These are phyloP conservation scores for Mucor sp. DNA, from an alignment of 371 early-diverging fungal genomes.

Conservation along the genomic window DNA sequence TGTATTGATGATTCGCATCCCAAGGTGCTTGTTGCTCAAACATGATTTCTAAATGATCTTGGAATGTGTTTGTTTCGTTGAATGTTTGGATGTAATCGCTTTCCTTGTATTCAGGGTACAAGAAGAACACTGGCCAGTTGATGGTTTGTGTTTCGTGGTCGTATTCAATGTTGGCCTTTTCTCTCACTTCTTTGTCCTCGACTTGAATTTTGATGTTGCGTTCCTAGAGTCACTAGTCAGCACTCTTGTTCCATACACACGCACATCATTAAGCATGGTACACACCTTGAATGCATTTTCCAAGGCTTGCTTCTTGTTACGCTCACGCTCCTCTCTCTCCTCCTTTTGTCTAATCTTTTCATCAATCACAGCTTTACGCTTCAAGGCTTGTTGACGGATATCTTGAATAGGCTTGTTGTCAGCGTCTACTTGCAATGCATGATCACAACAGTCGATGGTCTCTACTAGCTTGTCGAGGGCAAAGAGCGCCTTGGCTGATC, in stretches of 20 bases:
- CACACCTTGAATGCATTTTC: conserved; percentile 55
- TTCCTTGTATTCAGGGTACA: conserved; percentile 94
- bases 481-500: conserved; percentile 83
- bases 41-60: conserved; percentile 84
- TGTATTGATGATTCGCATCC: conserved; percentile 77
- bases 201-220: conserved; percentile 59
- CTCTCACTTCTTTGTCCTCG: conserved; percentile 43
- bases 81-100: conserved; percentile 89
- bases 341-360: conserved; percentile 49
- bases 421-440: conserved; percentile 71
- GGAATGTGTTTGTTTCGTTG: conserved; percentile 81
- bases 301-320: conserved; percentile 45
- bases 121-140: conserved; percentile 86
- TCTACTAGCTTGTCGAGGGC: conserved; percentile 81
- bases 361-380: conserved; percentile 42
- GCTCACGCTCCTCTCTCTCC: conserved; percentile 46
- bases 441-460: conserved; percentile 83
- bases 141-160: conserved; percentile 68
- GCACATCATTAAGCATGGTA: background rate
- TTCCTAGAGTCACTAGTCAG: conserved; percentile 24
- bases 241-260: background rate
- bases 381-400: conserved; percentile 43
- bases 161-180: conserved; percentile 61
- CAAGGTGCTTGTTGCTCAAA: conserved; percentile 84
- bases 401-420: conserved; percentile 65